Evolutionary conservation across 768 basidiomycete species (phyloP).

Genomic region (Rhodotorula kratochvilovae): DNA sequence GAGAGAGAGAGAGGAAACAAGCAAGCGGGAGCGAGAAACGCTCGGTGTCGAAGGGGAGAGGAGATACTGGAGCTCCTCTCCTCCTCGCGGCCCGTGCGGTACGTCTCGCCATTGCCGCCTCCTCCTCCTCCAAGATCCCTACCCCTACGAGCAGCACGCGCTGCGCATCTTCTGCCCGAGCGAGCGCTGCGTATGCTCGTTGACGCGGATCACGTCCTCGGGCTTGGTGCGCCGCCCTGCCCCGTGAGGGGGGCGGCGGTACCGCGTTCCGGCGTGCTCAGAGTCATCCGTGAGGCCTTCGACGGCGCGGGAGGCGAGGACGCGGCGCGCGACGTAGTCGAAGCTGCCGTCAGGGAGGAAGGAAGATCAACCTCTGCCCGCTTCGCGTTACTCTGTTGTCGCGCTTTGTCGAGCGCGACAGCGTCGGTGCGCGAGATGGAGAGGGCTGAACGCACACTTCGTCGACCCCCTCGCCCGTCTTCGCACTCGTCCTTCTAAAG

Average conservation of each 20-base stretch:
- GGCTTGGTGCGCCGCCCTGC: background rate
- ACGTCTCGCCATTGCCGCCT: background rate
- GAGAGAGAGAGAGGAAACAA: background rate
- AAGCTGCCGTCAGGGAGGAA: slow-evolving; percentile 6
- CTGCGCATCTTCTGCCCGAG: background rate
- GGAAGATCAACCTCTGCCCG: background rate
- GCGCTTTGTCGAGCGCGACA: background rate
- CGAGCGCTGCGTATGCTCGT: background rate
- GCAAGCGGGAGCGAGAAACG: background rate
- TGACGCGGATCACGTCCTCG: slow-evolving; percentile 14
- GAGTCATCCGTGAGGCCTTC: background rate
- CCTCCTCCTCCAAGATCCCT: background rate
- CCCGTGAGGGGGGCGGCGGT: background rate
- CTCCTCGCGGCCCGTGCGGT: background rate
- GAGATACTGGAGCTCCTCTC: too few species aligned
- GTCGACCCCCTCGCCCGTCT: slow-evolving; percentile 21
- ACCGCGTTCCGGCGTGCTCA: background rate
- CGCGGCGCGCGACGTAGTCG: slow-evolving; percentile 8
- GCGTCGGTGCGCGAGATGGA: background rate
- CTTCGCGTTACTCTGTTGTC: background rate
- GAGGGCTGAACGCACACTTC: slow-evolving; percentile 9
- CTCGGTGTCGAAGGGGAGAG: too few species aligned
- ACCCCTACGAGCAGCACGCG: slow-evolving; percentile 14
- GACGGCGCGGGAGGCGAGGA: background rate
- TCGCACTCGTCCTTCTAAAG: slow-evolving; percentile 22